These are phyloP conservation scores for Dothiorella sarmentorum DNA, from an alignment of 2,329 filamentous ascomycete genomes.

Conservation along the genomic window DNA sequence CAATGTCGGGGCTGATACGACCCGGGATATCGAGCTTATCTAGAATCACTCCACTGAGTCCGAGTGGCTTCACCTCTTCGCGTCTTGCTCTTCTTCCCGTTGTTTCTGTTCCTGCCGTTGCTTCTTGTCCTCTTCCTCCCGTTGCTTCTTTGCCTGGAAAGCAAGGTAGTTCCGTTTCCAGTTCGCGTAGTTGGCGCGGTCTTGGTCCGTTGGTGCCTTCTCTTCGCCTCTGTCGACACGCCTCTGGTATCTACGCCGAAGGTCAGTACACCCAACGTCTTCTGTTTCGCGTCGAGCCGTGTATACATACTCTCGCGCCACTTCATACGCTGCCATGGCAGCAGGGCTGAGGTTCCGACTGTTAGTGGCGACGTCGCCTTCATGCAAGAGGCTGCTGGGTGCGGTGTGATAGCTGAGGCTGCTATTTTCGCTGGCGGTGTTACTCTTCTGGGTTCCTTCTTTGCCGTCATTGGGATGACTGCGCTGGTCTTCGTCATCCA, in stretches of 20 bases:
- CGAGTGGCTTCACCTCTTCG: no score
- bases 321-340: not conserved
- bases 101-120: not conserved
- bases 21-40: not conserved
- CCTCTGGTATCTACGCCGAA: not conserved
- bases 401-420: not conserved
- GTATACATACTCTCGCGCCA: conserved; percentile 1
- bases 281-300: not conserved
- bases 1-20: not conserved
- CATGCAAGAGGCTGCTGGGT: not conserved
- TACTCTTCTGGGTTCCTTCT: not conserved
- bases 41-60: not conserved
- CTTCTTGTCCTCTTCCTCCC: not conserved
- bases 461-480: no score
- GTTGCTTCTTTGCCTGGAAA: not conserved
- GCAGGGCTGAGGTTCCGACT: not conserved
- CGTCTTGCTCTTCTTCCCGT: not conserved
- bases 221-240: not conserved
- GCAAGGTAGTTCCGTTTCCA: conserved; percentile 7
- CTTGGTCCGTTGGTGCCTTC: not conserved
- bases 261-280: not conserved
- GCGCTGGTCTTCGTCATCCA: no score
- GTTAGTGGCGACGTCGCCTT: not conserved
- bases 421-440: not conserved
- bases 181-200: not conserved